Conservation (phyloP, 2,329 filamentous ascomycete species). For the Paraconiothyrium sp. region DNA sequence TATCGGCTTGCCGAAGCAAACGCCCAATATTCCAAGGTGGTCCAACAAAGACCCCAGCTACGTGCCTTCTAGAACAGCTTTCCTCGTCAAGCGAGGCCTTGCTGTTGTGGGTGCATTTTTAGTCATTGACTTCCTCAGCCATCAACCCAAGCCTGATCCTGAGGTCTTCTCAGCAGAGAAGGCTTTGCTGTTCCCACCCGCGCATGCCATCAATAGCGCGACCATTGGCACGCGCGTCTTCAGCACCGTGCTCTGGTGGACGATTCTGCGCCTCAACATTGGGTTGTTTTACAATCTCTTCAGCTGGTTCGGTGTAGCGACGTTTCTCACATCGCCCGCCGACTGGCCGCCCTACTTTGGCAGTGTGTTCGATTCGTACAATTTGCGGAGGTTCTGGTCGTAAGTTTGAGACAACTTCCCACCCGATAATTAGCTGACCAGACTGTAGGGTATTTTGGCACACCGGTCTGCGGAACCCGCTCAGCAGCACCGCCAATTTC, state of each 20-base stretch:
- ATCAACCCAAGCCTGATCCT: constrained; percentile 4
- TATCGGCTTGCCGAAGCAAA: constrained; percentile 7
- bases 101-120: constrained; percentile 7
- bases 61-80: not conserved
- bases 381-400: constrained; percentile 7
- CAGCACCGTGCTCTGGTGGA: constrained; percentile 9
- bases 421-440: not conserved
- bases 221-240: constrained; percentile 6
- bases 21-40: constrained; percentile 6
- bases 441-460: not conserved
- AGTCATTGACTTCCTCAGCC: constrained; percentile 5
- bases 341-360: constrained; percentile 6
- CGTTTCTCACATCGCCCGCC: not conserved
- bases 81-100: constrained; percentile 2
- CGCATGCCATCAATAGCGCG: not conserved
- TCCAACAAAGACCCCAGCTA: constrained; percentile 11
- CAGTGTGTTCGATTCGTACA: constrained; percentile 7
- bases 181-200: constrained; percentile 4
- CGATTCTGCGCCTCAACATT: constrained; percentile 8
- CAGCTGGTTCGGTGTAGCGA: not conserved
- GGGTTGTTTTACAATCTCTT: constrained; percentile 8
- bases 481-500: constrained; percentile 2
- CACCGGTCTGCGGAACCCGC: constrained; percentile 6
- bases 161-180: constrained; percentile 4
- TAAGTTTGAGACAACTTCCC: constrained; percentile 1